These are phyloP conservation scores for Saturnispora mendoncae DNA, from an alignment of 805 yeast genomes.

Conservation along the genomic window DNA sequence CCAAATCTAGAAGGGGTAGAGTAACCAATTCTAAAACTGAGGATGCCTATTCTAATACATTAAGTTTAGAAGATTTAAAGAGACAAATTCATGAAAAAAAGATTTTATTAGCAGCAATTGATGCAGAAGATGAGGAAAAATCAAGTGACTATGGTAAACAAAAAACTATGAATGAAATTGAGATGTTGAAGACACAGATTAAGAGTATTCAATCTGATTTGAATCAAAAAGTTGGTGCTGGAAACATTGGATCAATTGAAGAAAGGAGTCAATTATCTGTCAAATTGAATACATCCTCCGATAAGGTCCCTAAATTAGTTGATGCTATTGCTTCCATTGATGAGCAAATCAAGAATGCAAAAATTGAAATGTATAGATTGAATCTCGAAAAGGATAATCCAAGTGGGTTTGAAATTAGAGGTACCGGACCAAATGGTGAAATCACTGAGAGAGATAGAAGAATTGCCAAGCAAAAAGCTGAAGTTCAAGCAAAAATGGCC, in stretches of 20 bases:
- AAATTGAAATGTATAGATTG: conserved; percentile 53
- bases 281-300: conserved; percentile 56
- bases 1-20: conserved; percentile 40
- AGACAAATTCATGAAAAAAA: conserved; percentile 64
- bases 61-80: conserved; percentile 46
- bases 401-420: conserved; percentile 52
- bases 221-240: conserved; percentile 19
- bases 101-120: conserved; percentile 60
- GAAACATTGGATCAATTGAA: conserved; percentile 29
- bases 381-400: conserved; percentile 57
- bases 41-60: conserved; percentile 22
- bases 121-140: conserved; percentile 50
- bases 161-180: conserved; percentile 48
- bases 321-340: conserved; percentile 55
- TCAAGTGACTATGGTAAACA: conserved; percentile 23
- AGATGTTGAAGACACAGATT: conserved; percentile 54
- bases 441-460: conserved; percentile 77
- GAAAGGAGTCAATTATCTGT: conserved; percentile 44
- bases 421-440: conserved; percentile 82
- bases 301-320: conserved; percentile 64
- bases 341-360: conserved; percentile 56
- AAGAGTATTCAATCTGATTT: conserved; percentile 35
- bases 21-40: conserved; percentile 19
- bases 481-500: conserved; percentile 81
- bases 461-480: conserved; percentile 71